These are phyloP conservation scores for Rhamnella rubrinervis DNA, from an alignment of 331 rosid genomes.

Conservation along the genomic window DNA sequence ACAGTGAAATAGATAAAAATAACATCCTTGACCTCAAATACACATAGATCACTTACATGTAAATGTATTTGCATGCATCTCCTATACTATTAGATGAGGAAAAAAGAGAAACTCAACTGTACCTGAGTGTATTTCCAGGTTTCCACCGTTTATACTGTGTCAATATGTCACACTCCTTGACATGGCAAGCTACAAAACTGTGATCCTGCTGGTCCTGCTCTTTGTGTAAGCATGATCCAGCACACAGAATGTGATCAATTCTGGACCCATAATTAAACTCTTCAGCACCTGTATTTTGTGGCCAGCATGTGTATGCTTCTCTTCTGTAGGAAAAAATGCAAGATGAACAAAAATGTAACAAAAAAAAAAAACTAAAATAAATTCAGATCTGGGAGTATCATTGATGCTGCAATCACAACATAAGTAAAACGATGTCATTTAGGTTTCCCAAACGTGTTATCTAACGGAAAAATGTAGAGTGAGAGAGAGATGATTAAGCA, in stretches of 20 bases:
- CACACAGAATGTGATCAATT: slow-evolving; percentile 84
- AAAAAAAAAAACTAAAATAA: neutral
- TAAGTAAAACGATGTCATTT: slow-evolving; percentile 1
- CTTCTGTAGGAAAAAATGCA: slow-evolving; percentile 47
- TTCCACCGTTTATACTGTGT: slow-evolving; percentile 84
- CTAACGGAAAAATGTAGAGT: neutral
- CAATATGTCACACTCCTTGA: slow-evolving; percentile 79
- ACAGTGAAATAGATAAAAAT: slow-evolving; percentile 23
- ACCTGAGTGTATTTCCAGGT: slow-evolving; percentile 77
- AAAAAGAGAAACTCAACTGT: slow-evolving; percentile 3
- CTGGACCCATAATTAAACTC: slow-evolving; percentile 85
- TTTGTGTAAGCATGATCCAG: slow-evolving; percentile 78
- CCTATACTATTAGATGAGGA: neutral
- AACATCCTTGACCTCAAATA: slow-evolving; percentile 2
- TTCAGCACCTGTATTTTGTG: slow-evolving; percentile 91
- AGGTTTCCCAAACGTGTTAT: neutral
- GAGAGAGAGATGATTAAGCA: too few relatives aligned
- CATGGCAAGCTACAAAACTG: slow-evolving; percentile 69
- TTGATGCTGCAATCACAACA: slow-evolving; percentile 12
- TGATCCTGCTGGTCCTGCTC: slow-evolving; percentile 60
- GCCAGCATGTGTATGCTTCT: slow-evolving; percentile 91
- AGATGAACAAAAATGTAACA: neutral
- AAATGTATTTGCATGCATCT: slow-evolving; percentile 5
- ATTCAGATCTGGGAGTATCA: slow-evolving; percentile 2
- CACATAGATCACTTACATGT: slow-evolving; percentile 16